phyloP scores from a whole-genome alignment of 257 asterid genomes.

The Capsicum chinense region DNA sequence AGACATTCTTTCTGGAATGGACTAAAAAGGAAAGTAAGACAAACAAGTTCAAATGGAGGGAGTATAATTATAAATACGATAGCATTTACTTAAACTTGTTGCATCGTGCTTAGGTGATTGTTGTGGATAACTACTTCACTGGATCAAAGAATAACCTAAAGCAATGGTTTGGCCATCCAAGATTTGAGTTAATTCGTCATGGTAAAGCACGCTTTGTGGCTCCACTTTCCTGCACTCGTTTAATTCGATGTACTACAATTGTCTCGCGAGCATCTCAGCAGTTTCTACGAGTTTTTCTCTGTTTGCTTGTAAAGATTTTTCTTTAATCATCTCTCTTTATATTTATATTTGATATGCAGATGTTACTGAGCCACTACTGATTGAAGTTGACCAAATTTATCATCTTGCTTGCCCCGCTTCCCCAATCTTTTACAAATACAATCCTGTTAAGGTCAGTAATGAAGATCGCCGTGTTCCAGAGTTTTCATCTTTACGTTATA shows the following conservation, averaged over 20 bases:
- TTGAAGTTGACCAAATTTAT: slow-evolving; percentile 94
- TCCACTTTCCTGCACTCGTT: not conserved
- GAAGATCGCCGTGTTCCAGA: not conserved
- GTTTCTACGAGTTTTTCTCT: not conserved
- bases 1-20: too few species aligned
- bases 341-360: slow-evolving; percentile 46
- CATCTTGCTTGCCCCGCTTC: slow-evolving; percentile 99
- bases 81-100: not conserved
- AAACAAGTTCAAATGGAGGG: too few species aligned
- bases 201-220: slow-evolving; percentile 41
- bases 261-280: not conserved
- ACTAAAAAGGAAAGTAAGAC: too few species aligned
- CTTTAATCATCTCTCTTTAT: not conserved
- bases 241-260: not conserved
- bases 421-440: slow-evolving; percentile 95
- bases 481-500: not conserved
- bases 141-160: slow-evolving; percentile 93
- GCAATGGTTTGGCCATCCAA: slow-evolving; percentile 97
- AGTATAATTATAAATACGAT: not conserved
- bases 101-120: slow-evolving; percentile 63
- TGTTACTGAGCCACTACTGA: slow-evolving; percentile 80
- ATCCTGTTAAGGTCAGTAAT: slow-evolving; percentile 85
- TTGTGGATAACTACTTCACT: slow-evolving; percentile 91
- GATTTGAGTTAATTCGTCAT: slow-evolving; percentile 98
- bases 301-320: not conserved